These are phyloP conservation scores for Cladosporium cucumerinum DNA, from an alignment of 2,329 filamentous ascomycete genomes.

Conservation along the genomic window DNA sequence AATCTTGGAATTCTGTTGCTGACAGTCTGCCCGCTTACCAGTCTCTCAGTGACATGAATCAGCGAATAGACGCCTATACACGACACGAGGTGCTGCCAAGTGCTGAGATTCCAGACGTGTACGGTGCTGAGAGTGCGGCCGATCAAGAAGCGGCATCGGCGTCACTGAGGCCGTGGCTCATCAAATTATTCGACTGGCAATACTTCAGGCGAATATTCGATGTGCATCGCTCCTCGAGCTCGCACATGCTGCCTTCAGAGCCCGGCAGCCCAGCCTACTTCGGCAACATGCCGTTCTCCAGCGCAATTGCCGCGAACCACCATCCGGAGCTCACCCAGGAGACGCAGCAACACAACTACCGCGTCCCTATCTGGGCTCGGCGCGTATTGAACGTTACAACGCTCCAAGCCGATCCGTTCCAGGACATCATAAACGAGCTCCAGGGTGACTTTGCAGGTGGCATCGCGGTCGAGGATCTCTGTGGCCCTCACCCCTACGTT, in stretches of 20 bases:
- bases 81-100: neutral
- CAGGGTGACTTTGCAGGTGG: neutral
- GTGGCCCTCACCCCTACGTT: conserved; percentile 10
- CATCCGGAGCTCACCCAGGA: neutral
- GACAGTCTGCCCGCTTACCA: neutral
- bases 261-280: neutral
- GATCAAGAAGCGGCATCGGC: neutral
- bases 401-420: conserved; percentile 8
- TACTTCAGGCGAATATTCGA: neutral
- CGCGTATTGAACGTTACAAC: neutral
- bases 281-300: conserved; percentile 4
- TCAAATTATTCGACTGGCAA: neutral
- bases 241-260: neutral
- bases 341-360: neutral
- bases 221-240: neutral
- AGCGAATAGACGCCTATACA: neutral
- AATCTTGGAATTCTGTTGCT: neutral
- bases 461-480: neutral
- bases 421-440: neutral
- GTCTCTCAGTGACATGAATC: neutral
- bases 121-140: neutral
- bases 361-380: neutral
- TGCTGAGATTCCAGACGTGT: neutral
- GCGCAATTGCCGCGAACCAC: neutral
- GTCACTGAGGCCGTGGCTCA: neutral